A percentile compares a stretch with the other conserved stretches of the same genome.
Evolutionary conservation across 768 basidiomycete species (phyloP).

Genomic region (Auricularia cornea): DNA sequence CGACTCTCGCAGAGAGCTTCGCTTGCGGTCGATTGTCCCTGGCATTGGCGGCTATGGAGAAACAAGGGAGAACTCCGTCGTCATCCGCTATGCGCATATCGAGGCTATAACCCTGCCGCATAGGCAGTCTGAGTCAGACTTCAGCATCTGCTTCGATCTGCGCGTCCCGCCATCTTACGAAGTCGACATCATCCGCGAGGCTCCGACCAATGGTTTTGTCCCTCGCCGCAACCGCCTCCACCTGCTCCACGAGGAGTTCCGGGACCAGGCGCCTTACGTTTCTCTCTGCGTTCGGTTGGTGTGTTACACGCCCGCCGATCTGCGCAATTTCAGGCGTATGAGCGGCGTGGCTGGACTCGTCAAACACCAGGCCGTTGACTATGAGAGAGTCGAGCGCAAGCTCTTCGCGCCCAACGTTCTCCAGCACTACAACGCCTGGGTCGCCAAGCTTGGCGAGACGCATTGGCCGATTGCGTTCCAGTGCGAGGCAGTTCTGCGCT

Average conservation of each 20-base stretch:
- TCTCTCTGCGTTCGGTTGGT: conserved; percentile 47
- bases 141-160: background rate
- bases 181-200: background rate
- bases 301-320: conserved; percentile 27
- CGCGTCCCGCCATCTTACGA: background rate
- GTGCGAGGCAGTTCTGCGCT: conserved; percentile 35
- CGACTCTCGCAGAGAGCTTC: background rate
- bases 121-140: background rate
- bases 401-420: conserved; percentile 37
- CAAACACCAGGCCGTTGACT: conserved; percentile 20
- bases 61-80: background rate
- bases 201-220: background rate
- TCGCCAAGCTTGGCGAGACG: conserved; percentile 19
- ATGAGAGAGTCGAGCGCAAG: conserved; percentile 31
- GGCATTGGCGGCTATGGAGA: background rate
- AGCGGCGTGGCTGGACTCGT: conserved; percentile 30
- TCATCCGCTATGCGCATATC: background rate
- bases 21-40: background rate
- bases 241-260: background rate
- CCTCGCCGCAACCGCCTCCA: background rate
- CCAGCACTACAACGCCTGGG: conserved; percentile 23
- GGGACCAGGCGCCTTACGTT: conserved; percentile 31
- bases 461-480: conserved; percentile 54
- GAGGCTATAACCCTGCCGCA: background rate
- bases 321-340: conserved; percentile 32